Base-by-base conservation (phyloP, 257 asterid genomes). In the Solanum tarijense region DNA sequence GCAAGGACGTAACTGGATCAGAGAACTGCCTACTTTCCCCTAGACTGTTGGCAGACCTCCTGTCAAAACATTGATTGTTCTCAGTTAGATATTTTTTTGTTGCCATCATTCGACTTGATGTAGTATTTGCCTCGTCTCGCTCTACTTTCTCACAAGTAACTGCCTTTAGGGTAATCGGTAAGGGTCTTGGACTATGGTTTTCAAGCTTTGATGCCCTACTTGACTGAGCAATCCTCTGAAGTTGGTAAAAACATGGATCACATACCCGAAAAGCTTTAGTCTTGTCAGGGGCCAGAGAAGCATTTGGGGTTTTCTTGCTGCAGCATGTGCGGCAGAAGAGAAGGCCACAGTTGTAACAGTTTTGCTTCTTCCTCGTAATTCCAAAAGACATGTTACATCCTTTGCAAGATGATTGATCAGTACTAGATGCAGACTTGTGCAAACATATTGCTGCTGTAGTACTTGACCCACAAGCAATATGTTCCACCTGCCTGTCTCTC, bases 301-400 rank as follows among this genome's bases (percentile, higher is more conserved):
- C 92, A 74, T 91, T 92, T 55, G 88, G 84, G 25, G 87, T 89
- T 89, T 92, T 92, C 86, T 90, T 91, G 86, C 90, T 88, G 89
- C 93, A 89, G 81, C 94, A 92, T 12, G 88, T 84, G 60, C 90
- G 91, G 84, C 94, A 92, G 76, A 90, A 89, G 39, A 89, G 86
- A 87, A 88, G 91, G 65, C 94, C 94, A 6, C 94, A 92, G 29
- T 92, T 91, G 85, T 92, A 91, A 89, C 94, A 92, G 86, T 92
- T 91, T 32, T 92, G 93, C 68, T 92, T 92, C 88, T 92, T 92
- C 87, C 91, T 90, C 4, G 93, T 89, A 46, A 92, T 90, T 82
- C 93, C 92, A 66, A 91, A 92, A 71, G 89, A 82, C 55, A 90
- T 72, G 58, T 73, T 89, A 83, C 94, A 92, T 85, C 93, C 94